A percentile compares a stretch with the other conserved stretches of the same genome.
phyloP scores from a whole-genome alignment of 805 yeast genomes.

The Saturnispora saitoi region DNA sequence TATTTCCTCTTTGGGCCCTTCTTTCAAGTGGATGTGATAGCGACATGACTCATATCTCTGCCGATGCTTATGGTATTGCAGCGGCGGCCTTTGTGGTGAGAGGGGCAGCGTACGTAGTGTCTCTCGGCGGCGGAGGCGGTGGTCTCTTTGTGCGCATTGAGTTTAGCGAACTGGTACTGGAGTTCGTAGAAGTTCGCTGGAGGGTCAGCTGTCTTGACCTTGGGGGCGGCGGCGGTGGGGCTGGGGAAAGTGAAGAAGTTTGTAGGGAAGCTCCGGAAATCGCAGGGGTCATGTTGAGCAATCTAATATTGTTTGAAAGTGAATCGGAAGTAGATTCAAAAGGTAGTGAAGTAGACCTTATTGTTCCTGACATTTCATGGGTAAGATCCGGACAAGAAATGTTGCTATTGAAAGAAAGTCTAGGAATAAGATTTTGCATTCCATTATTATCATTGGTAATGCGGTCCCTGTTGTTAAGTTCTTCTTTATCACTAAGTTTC shows the following conservation, averaged over 20 bases:
- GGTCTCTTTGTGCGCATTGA: background rate
- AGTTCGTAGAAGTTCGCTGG: background rate
- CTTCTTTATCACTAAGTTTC: no score
- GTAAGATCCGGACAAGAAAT: background rate
- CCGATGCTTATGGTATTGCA: no score
- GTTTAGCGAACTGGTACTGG: background rate
- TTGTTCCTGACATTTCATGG: background rate
- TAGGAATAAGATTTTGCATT: background rate
- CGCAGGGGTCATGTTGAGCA: no score
- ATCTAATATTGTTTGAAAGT: background rate
- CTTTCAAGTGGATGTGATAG: no score
- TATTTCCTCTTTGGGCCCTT: no score
- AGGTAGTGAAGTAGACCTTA: background rate
- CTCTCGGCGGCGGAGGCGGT: background rate
- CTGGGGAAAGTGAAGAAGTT: no score
- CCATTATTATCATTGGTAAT: background rate
- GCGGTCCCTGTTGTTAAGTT: background rate
- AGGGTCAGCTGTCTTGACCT: background rate
- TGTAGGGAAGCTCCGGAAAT: no score
- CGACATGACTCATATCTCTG: no score
- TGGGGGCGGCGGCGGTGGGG: background rate
- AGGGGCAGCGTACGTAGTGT: background rate
- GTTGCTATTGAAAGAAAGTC: background rate
- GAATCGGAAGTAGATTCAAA: background rate
- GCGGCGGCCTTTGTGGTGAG: background rate